phyloP scores from a whole-genome alignment of 1,139 yeast genomes.

The Scheffersomyces insectosa region DNA sequence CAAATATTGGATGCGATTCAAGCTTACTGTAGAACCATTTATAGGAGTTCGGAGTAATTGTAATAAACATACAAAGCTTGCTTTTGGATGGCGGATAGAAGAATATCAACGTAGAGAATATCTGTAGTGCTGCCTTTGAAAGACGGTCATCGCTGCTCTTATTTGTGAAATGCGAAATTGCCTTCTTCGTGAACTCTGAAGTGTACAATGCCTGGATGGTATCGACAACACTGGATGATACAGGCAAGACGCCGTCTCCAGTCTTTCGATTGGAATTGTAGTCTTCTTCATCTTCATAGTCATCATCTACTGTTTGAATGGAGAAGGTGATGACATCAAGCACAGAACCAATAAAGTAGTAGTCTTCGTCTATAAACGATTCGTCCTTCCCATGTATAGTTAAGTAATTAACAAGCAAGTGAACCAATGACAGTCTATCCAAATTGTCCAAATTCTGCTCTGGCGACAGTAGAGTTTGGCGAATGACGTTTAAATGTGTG shows the following conservation, averaged over 20 bases:
- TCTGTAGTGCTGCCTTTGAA: slow-evolving; percentile 12
- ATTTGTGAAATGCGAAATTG: slow-evolving; percentile 19
- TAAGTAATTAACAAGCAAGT: slow-evolving; percentile 21
- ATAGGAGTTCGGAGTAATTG: slow-evolving; percentile 36
- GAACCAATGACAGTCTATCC: slow-evolving; percentile 3
- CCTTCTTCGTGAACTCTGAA: slow-evolving; percentile 22
- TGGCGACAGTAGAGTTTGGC: neutral
- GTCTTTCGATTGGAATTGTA: slow-evolving; percentile 2
- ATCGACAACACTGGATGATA: slow-evolving; percentile 6
- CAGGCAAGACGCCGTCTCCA: slow-evolving; percentile 3
- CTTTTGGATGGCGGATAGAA: slow-evolving; percentile 32
- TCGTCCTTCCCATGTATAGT: slow-evolving; percentile 17
- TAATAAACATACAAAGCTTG: slow-evolving; percentile 37
- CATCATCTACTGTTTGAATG: slow-evolving; percentile 11
- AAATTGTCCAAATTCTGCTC: neutral
- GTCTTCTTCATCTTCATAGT: slow-evolving; percentile 14
- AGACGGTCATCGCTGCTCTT: slow-evolving; percentile 6
- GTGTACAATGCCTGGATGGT: slow-evolving; percentile 22
- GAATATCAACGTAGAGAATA: slow-evolving; percentile 30
- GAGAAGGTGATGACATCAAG: slow-evolving; percentile 24
- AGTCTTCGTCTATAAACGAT: slow-evolving; percentile 19
- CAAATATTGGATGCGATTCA: slow-evolving; percentile 18
- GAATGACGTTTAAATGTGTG: neutral
- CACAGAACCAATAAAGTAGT: slow-evolving; percentile 20
- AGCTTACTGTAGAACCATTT: slow-evolving; percentile 28